These are phyloP conservation scores for Suillus spraguei DNA, from an alignment of 768 basidiomycete genomes.

Conservation along the genomic window DNA sequence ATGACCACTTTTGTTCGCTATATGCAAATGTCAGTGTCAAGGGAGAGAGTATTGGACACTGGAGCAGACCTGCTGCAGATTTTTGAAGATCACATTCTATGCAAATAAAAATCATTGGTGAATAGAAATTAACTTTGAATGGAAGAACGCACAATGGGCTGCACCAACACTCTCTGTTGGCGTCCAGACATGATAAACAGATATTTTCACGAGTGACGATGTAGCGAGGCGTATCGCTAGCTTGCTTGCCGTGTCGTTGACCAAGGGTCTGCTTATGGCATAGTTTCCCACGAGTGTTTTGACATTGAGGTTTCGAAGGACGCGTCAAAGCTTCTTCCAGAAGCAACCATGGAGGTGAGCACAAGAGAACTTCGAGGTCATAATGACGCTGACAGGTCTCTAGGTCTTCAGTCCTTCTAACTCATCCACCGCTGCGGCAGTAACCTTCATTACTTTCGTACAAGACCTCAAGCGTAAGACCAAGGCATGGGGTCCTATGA, in stretches of 20 bases:
- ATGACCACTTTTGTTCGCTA: slow-evolving; percentile 86
- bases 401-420: slow-evolving; percentile 75
- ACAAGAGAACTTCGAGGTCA: background rate
- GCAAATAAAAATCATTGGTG: slow-evolving; percentile 16
- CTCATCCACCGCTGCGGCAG: slow-evolving; percentile 96
- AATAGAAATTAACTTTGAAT: slow-evolving; percentile 4
- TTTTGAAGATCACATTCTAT: slow-evolving; percentile 98
- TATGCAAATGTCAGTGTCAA: slow-evolving; percentile 18
- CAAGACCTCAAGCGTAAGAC: slow-evolving; percentile 98
- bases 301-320: slow-evolving; percentile 11
- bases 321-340: slow-evolving; percentile 24
- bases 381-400: background rate
- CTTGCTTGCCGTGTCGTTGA: background rate
- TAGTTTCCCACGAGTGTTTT: slow-evolving; percentile 21
- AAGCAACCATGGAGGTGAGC: slow-evolving; percentile 33
- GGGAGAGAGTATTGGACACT: slow-evolving; percentile 1
- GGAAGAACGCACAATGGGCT: slow-evolving; percentile 84
- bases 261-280: slow-evolving; percentile 23
- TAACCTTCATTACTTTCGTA: slow-evolving; percentile 98
- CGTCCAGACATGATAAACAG: slow-evolving; percentile 79
- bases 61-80: slow-evolving; percentile 75
- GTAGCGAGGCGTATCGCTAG: slow-evolving; percentile 8
- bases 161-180: slow-evolving; percentile 97
- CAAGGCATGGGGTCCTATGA: slow-evolving; percentile 95
- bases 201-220: slow-evolving; percentile 8